phyloP scores from a whole-genome alignment of 371 early-diverging fungal species.

The Dichotomocladium elegans region DNA sequence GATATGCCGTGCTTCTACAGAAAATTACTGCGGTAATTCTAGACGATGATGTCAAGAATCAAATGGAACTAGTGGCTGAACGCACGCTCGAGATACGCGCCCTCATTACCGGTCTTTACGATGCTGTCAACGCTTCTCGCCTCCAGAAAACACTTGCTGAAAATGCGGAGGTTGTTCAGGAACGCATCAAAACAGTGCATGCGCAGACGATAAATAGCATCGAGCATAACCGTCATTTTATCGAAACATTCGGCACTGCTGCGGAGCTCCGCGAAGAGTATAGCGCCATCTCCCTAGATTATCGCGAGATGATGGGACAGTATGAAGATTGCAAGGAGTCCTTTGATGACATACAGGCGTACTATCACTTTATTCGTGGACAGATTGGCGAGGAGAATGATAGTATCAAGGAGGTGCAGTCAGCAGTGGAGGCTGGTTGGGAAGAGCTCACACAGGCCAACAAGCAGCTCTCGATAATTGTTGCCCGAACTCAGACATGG shows the following conservation, averaged over 20 bases:
- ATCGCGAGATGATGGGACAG: slow-evolving; percentile 17
- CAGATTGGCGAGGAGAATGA: slow-evolving; percentile 18
- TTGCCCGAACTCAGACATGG: slow-evolving; percentile 1
- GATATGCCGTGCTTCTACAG: slow-evolving; percentile 25
- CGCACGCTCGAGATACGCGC: slow-evolving; percentile 24
- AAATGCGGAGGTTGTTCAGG: slow-evolving; percentile 17
- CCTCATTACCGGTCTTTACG: slow-evolving; percentile 26
- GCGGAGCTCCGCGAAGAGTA: no score
- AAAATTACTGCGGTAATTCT: slow-evolving; percentile 14
- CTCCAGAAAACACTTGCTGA: slow-evolving; percentile 35
- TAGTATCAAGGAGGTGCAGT: slow-evolving; percentile 16
- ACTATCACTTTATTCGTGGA: slow-evolving; percentile 21
- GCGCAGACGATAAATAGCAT: not conserved
- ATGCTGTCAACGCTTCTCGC: slow-evolving; percentile 33
- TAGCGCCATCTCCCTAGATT: no score
- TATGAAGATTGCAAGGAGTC: slow-evolving; percentile 32
- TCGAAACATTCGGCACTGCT: no score
- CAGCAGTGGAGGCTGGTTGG: not conserved
- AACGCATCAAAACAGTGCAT: not conserved
- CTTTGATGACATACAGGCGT: slow-evolving; percentile 33
- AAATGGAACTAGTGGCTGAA: slow-evolving; percentile 29
- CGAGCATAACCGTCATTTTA: no score
- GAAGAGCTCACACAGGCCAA: slow-evolving; percentile 3
- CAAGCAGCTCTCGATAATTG: not conserved
- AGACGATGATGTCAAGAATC: slow-evolving; percentile 5